Evolutionary conservation across 768 basidiomycete species (phyloP).

Genomic region (Nevesoporus exiguus): DNA sequence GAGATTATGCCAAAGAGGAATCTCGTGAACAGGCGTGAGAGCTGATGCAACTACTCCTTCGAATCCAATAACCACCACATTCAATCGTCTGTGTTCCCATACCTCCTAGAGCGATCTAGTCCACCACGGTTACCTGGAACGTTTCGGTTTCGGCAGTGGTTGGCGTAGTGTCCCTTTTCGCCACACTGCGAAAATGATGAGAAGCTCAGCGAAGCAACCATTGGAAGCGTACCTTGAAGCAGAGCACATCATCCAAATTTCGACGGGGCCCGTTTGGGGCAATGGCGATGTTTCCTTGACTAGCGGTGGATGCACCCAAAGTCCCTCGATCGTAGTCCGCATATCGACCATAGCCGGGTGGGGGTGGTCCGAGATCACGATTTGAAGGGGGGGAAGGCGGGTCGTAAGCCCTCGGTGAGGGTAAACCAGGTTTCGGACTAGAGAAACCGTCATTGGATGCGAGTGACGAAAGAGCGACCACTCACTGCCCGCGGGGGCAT

Average conservation of each 20-base stretch:
- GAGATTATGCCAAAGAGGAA: background rate
- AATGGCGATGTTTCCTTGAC: constrained; percentile 26
- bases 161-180: constrained; percentile 92
- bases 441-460: constrained; percentile 7
- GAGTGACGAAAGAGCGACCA: constrained; percentile 18
- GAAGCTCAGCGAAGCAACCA: constrained; percentile 1
- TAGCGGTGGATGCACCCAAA: constrained; percentile 29
- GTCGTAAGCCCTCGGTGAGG: constrained; percentile 70
- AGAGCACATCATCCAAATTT: constrained; percentile 80
- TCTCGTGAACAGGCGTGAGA: background rate
- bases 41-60: background rate
- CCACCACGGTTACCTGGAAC: constrained; percentile 91
- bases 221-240: constrained; percentile 68
- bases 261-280: constrained; percentile 49
- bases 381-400: constrained; percentile 72
- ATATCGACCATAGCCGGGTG: constrained; percentile 86
- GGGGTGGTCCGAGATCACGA: constrained; percentile 84
- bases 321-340: constrained; percentile 64
- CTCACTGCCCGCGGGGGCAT: constrained; percentile 87
- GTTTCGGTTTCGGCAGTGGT: constrained; percentile 87
- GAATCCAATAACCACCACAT: background rate
- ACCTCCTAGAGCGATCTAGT: constrained; percentile 47
- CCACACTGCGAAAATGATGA: constrained; percentile 57
- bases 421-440: constrained; percentile 77
- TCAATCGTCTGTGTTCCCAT: constrained; percentile 29